These are phyloP conservation scores for Paraurostyla sp. DNA, from an alignment of 73 alveolate species.

Conservation along the genomic window DNA sequence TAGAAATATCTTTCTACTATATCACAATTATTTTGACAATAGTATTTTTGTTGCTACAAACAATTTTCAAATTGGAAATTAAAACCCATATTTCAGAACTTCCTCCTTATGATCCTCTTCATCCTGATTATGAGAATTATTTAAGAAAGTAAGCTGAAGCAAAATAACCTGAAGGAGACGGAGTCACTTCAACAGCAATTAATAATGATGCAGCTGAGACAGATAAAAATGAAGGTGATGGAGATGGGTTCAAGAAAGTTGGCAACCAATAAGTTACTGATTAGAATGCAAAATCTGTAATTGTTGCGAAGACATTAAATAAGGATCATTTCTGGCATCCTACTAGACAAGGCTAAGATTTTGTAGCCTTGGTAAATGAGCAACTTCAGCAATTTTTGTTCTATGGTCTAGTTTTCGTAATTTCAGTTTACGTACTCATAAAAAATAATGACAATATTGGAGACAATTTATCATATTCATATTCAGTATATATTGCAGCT, in stretches of 20 bases:
- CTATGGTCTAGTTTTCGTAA: neutral
- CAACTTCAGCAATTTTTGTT: neutral
- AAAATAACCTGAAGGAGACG: too few relatives aligned
- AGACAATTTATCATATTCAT: neutral
- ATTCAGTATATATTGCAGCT: neutral
- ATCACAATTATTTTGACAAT: neutral
- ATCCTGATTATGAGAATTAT: neutral
- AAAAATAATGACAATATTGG: neutral
- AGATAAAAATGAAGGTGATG: too few relatives aligned
- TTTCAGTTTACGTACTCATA: neutral
- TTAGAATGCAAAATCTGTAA: too few relatives aligned
- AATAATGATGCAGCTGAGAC: too few relatives aligned
- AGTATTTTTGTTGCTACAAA: neutral
- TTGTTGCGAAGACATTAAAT: neutral
- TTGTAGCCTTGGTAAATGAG: neutral
- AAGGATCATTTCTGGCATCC: neutral
- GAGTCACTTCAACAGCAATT: too few relatives aligned
- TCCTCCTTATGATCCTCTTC: neutral
- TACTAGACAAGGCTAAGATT: neutral
- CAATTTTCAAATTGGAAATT: neutral
- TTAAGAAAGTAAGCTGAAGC: too few relatives aligned
- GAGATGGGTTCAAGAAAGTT: too few relatives aligned
- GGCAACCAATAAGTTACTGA: too few relatives aligned
- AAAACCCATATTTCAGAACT: neutral
- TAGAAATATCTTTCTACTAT: conserved; percentile 45